Evolutionary conservation across 495 filamentous ascomycete species (phyloP), one percentile per base, ranked within the genome.

Genomic region (Aspergillus homomorphus): DNA sequence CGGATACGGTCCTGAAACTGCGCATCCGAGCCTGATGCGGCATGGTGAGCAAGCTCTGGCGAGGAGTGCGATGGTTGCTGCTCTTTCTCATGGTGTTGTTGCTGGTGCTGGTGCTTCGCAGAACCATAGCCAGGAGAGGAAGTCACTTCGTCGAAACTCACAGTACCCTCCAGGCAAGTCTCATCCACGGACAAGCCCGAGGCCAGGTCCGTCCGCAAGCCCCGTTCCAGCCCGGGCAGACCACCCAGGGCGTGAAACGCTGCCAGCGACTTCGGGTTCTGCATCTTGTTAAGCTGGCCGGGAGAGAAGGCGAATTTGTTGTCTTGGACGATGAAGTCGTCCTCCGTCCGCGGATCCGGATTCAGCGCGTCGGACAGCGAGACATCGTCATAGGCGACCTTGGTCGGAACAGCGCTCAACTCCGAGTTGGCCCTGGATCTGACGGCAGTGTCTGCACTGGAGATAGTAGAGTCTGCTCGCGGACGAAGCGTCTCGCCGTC

Each of bases 261-360:
- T 19, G 87, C 77, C 16, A 90, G 69, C 51, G 81, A 89, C 70
- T 92, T 92, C 10, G 89, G 89, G 60, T 89, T 86, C 33, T 88
- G 77, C 74, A 89, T 80, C 64, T 91, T 92, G 65, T 85, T 86
- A 46, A 92, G 73, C 66, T 88, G 82, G 8, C 89, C 88, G 0
- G 87, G 83, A 10, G 80, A 84, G 62, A 84, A 91, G 41, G 86
- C 87, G 63, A 91, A 92, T 3, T 82, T 83, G 61, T 88, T 91
- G 56, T 89, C 73, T 15, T 80, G 70, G 3, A 88, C 81, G 18
- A 80, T 61, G 67, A 89, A 91, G 62, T 88, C 86, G 10, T 71
- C 71, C 56, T 87, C 84, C 57, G 78, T 80, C 9, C 82, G 83
- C 51, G 81, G 80, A 68, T 92, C 88, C 0, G 90, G 86, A 7